Evolutionary conservation across 208 protist genomes (phyloP).

Genomic region (Angomonas ambiguus): DNA sequence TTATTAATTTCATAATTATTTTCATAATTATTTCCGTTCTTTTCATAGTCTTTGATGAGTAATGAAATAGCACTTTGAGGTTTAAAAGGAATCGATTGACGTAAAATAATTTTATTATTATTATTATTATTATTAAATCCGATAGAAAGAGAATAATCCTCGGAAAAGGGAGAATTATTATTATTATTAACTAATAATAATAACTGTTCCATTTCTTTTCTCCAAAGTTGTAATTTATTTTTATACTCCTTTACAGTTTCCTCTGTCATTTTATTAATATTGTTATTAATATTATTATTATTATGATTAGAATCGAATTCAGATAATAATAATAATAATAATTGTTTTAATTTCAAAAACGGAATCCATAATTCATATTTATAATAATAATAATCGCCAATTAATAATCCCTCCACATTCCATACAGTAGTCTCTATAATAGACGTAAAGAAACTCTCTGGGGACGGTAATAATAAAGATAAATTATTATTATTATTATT

Average conservation of each 20-base stretch:
- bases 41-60: neutral
- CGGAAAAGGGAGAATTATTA: too few relatives aligned
- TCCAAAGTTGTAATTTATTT: neutral
- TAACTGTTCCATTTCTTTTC: neutral
- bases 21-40: too few relatives aligned
- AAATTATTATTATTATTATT: conserved; percentile 2
- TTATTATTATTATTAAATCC: conserved; percentile 4
- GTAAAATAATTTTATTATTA: neutral
- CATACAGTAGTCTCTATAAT: too few relatives aligned
- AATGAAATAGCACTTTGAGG: neutral
- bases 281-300: conserved; percentile 2
- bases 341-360: conserved; percentile 1
- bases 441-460: too few relatives aligned
- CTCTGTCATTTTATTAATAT: neutral
- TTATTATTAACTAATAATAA: neutral
- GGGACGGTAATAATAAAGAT: too few relatives aligned
- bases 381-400: neutral
- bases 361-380: neutral
- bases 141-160: too few relatives aligned
- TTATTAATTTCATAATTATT: neutral
- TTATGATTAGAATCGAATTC: too few relatives aligned
- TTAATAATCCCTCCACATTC: neutral
- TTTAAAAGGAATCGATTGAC: neutral
- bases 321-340: neutral
- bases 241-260: neutral